Percentiles rank a stretch among this genome's conserved stretches.
Conservation (phyloP, 2,329 filamentous ascomycete species). For the Fusarium marasasianum region DNA sequence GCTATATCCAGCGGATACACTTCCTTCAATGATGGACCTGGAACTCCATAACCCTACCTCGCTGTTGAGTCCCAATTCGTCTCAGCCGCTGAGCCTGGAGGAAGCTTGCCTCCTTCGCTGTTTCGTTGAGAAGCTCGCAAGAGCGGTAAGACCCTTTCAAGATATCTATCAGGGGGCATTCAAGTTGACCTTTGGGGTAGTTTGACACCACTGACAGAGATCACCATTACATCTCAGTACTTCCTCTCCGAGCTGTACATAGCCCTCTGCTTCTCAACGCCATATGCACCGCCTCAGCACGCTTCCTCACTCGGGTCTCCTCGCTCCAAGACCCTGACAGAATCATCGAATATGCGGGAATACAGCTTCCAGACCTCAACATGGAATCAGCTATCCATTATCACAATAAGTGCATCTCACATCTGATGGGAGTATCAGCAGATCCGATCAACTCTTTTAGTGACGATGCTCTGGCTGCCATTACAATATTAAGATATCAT, state of each 20-base stretch:
- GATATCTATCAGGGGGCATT: too few relatives aligned
- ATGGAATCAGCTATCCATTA: not conserved
- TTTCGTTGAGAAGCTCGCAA: not conserved
- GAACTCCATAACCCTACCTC: not conserved
- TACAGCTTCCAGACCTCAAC: fast-evolving
- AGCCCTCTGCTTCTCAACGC: not conserved
- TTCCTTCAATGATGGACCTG: not conserved
- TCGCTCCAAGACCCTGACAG: not conserved
- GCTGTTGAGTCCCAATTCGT: fast-evolving
- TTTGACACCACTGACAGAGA: not conserved
- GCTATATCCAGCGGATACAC: not conserved
- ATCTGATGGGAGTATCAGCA: fast-evolving
- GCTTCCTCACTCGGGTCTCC: fast-evolving
- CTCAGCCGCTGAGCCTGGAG: not conserved
- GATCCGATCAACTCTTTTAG: not conserved
- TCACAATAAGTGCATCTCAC: not conserved
- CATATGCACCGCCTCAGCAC: not conserved
- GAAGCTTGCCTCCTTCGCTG: not conserved
- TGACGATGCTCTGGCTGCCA: not conserved
- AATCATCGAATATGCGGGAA: fast-evolving
- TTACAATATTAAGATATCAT: not conserved
- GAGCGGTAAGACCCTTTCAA: not conserved
- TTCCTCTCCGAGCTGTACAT: not conserved
- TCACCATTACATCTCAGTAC: not conserved
- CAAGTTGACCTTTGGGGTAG: not conserved